Evolutionary conservation across 768 basidiomycete species (phyloP), one percentile per base, ranked within the genome.

Genomic region (Russula virescens): DNA sequence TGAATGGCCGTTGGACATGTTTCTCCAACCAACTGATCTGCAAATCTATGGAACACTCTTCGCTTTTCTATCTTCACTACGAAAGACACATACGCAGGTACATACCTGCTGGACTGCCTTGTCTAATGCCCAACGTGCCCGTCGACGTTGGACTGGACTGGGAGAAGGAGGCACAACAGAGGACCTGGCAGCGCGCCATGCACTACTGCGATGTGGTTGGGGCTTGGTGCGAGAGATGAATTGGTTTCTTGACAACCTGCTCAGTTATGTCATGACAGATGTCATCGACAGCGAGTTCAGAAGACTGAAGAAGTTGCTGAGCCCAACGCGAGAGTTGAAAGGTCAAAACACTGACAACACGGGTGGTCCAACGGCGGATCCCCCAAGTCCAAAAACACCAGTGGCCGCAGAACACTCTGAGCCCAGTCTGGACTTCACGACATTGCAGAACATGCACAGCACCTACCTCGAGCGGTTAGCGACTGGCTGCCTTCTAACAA

Each of bases 1-100:
- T 25, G 75, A 86, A 0, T 97, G 92, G 92, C 94, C 94, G 0
- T 79, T 96, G 46, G 91, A 95, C 71, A 83, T 96, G 50, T 95
- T 96, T 75, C 82, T 97, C 25, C 85, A 91, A 56, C 77, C 85
- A 23, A 77, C 84, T 0, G 91, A 93, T 68, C 77, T 95, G 21
- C 77, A 82, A 19, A 80, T 84, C 40, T 96, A 97, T 69, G 83
- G 84, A 3, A 81, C 82, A 19, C 74, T 96, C 51, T 93, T 94
- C 75, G 81, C 88, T 4, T 95, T 91, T 75, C 78, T 96, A 11
- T 87, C 90, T 11, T 85, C 93, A 0, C 71, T 97, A 42, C 84
- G 93, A 28, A 91, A 92, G 70, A 89, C 89, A 0, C 94, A 95
- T 69, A 86, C 83, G 0, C 82, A 84, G 31, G 81, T 94, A 14